Evolutionary conservation across 2,329 filamentous ascomycete genomes (phyloP), one percentile per base, ranked within the genome.

Genomic region (Aspergillus proliferans): DNA sequence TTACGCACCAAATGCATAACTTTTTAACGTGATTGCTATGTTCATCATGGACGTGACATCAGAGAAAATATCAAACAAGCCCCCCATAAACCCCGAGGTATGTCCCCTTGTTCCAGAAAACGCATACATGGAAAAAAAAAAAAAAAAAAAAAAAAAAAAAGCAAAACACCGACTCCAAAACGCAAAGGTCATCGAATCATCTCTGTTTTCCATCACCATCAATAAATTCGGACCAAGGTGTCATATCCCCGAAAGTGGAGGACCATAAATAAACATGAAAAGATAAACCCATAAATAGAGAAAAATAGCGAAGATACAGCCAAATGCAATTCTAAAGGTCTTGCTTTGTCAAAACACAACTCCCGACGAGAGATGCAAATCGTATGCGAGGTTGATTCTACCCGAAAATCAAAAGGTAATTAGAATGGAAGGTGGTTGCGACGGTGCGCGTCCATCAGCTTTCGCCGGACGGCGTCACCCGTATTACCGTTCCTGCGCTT

Each of bases 391-490:
- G 18, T 42, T 7, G n/a, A 26, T 42, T 14, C 6, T 26, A n/a
- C 18, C 40, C 6, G 40, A 26, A 26, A 46, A 18, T 22, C 40
- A 26, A 36, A 38, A 41, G 12, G 6, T n/a, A 22, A 46, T 60
- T 59, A 70, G 18, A 71, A 65, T 14, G 68, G 63, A 33, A 71
- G 57, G 45, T 70, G 68, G 39, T 58, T 64, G 50, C 65, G 67
- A 21, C 67, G 68, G 46, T 71, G 70, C 12, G 70, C 67, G 50
- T 72, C 69, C 59, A 72, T 66, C 18, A 73, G 60, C 61, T 72
- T 73, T 41, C 70, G 69, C 45, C 70, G 67, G 42, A 73, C 70
- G 26, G 70, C 68, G 49, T 72, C 70, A 12, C 70, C 70, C 21
- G 64, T 54, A 49, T 67, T 69, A 28, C 58, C 65, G 52, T 56